Conservation (phyloP, 73 alveolate species). For the Paraurostyla sp. region DNA sequence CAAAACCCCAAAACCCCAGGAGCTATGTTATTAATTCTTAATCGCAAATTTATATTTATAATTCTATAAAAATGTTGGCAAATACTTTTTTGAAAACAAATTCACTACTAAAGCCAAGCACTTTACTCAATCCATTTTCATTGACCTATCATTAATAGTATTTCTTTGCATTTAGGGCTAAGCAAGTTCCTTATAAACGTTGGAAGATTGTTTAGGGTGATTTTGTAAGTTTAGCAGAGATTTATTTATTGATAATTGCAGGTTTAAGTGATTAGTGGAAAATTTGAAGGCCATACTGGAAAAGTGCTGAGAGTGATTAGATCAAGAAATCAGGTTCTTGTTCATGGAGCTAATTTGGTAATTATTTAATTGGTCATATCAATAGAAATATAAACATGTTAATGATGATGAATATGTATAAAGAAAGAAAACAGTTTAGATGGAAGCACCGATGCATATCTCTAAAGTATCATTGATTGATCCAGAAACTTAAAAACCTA, state of each 20-base stretch:
- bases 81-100: too few species aligned
- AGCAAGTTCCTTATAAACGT: conserved; percentile 61
- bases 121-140: too few species aligned
- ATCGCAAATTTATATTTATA: too few species aligned
- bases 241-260: not conserved
- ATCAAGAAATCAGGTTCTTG: conserved; percentile 78
- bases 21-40: too few species aligned
- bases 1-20: too few species aligned
- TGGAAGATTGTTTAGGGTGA: conserved; percentile 90
- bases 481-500: conserved; percentile 89
- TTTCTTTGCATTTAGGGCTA: conserved; percentile 68
- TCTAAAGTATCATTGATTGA: conserved; percentile 88
- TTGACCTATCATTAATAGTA: too few species aligned
- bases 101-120: too few species aligned
- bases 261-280: conserved; percentile 87
- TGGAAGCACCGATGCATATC: conserved; percentile 86
- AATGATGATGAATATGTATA: conserved; percentile 69
- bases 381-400: conserved; percentile 61
- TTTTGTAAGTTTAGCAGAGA: not conserved
- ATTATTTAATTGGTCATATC: not conserved
- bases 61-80: too few species aligned
- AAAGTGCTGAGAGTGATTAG: conserved; percentile 80
- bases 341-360: conserved; percentile 83
- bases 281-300: conserved; percentile 83
- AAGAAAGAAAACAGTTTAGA: conserved; percentile 64